Base-by-base conservation (phyloP, 306 rosid genomes). In the Mucuna pruriens region DNA sequence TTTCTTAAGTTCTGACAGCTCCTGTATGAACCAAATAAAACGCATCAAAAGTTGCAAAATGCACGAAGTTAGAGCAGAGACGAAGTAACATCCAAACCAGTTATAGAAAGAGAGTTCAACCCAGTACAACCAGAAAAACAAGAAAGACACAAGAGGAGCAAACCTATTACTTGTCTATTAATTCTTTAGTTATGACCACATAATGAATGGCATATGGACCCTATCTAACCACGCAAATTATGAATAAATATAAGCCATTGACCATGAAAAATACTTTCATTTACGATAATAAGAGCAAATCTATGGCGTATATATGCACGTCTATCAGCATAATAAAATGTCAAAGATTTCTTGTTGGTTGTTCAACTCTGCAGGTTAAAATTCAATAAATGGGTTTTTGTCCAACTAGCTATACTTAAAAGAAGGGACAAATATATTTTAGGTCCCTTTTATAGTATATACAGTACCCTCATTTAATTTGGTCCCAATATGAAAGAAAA, bases 1-100 rank as follows among this genome's bases (percentile, higher is more conserved):
- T 85, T 90, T 89, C 91, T 96, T 96, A 62, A 93, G 97, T 15
- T 89, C 97, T 4, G 94, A 85, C 71, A 96, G 95, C 76, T 96
- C 99, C 99, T 96, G 91, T 69, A 73, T 70, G 64, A 49, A 61
- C 74, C 48, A 72, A 84, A 76, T 29, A 75, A 64, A 71, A 31
- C 1, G 57, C 17, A 58, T 78, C 79, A 66, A 61, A 52, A 69
- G 74, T 65, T 69, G 74, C 75, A 51, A n/a, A 25, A 20, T n/a
- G 42, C 22, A 45, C 8, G 44, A 51, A 34, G 58, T 11, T 33
- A 48, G 46, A 48, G 16, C 33, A 63, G 80, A 26, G 49, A 4
- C n/a, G n/a, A 79, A 38, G 11, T 44, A 57, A 15, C 60, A 61
- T 72, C 7, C 33, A 17, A 10, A 46, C n/a, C 40, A 29, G 76